Conservation (phyloP, 2,329 filamentous ascomycete genomes). For the Pseudogymnoascus sp. region DNA sequence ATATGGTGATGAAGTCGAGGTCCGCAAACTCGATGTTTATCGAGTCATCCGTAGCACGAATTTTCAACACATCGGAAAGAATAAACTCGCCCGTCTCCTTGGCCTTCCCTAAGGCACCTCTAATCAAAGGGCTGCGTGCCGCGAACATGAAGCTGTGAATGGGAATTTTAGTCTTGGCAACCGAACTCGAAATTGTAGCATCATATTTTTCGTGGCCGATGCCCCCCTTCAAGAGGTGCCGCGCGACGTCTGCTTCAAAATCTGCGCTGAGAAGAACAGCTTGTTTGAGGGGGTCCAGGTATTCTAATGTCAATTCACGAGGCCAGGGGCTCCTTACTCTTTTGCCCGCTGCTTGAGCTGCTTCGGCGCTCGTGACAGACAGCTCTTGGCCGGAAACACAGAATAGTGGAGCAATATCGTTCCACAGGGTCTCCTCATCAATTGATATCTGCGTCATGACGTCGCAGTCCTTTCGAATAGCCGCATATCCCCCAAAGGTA, state of each 20-base stretch:
- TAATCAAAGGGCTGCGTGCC: slow-evolving; percentile 63
- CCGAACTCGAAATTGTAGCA: not conserved
- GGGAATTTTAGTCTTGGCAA: slow-evolving; percentile 47
- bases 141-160: slow-evolving; percentile 75
- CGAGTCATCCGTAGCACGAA: slow-evolving; percentile 47
- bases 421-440: slow-evolving; percentile 61
- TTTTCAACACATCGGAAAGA: slow-evolving; percentile 52
- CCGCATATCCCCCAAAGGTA: slow-evolving; percentile 81
- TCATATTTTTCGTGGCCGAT: slow-evolving; percentile 32
- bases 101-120: slow-evolving; percentile 53
- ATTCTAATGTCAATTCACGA: slow-evolving; percentile 41
- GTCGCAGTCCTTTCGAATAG: slow-evolving; percentile 75
- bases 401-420: slow-evolving; percentile 63
- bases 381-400: slow-evolving; percentile 56
- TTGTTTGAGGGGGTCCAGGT: slow-evolving; percentile 43
- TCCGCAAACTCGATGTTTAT: slow-evolving; percentile 58
- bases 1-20: slow-evolving; percentile 68
- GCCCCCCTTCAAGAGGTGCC: slow-evolving; percentile 39
- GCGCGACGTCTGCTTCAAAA: slow-evolving; percentile 54
- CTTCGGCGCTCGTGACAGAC: slow-evolving; percentile 26
- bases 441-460: slow-evolving; percentile 65
- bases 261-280: slow-evolving; percentile 56
- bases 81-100: slow-evolving; percentile 46
- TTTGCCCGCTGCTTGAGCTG: slow-evolving; percentile 33
- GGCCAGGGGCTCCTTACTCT: slow-evolving; percentile 35